These are phyloP conservation scores for Aspergillus sp. DNA, from an alignment of 2,329 filamentous ascomycete species.

Conservation along the genomic window DNA sequence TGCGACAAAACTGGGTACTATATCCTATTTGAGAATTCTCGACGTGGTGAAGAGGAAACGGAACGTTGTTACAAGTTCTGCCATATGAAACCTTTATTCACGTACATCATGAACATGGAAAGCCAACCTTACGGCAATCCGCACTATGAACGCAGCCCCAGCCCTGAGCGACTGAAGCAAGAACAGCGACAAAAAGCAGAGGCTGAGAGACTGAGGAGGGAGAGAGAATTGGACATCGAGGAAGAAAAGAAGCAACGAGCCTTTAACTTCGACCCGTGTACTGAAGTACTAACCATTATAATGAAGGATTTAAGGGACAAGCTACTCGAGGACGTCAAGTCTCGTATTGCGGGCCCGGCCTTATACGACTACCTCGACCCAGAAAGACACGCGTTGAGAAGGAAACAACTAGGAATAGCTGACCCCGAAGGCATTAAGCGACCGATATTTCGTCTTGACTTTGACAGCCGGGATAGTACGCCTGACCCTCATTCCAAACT, in stretches of 20 bases:
- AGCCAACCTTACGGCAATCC: slow-evolving; percentile 69
- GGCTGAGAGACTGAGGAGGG: slow-evolving; percentile 63
- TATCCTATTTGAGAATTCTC: slow-evolving; percentile 80
- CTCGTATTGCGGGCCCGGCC: slow-evolving; percentile 77
- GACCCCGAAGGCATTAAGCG: slow-evolving; percentile 64
- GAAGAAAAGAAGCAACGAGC: slow-evolving; percentile 87
- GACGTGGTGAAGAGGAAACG: slow-evolving; percentile 74
- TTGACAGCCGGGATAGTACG: slow-evolving; percentile 63
- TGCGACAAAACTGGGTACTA: slow-evolving; percentile 87
- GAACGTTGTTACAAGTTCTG: slow-evolving; percentile 76
- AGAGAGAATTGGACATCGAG: slow-evolving; percentile 80
- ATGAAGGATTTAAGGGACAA: slow-evolving; percentile 81
- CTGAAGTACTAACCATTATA: slow-evolving; percentile 76
- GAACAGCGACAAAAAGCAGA: slow-evolving; percentile 63
- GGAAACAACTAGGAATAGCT: slow-evolving; percentile 74
- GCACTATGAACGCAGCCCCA: slow-evolving; percentile 55
- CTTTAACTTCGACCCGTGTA: slow-evolving; percentile 84
- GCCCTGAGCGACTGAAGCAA: slow-evolving; percentile 43
- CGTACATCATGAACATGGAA: slow-evolving; percentile 89
- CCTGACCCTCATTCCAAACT: slow-evolving; percentile 52
- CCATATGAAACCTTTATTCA: slow-evolving; percentile 83
- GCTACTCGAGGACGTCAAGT: slow-evolving; percentile 83
- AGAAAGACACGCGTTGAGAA: slow-evolving; percentile 73
- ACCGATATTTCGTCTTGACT: slow-evolving; percentile 55
- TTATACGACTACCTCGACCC: slow-evolving; percentile 83